Conservation (phyloP, 1,284 basidiomycete genomes). For the Naganishia albida region DNA sequence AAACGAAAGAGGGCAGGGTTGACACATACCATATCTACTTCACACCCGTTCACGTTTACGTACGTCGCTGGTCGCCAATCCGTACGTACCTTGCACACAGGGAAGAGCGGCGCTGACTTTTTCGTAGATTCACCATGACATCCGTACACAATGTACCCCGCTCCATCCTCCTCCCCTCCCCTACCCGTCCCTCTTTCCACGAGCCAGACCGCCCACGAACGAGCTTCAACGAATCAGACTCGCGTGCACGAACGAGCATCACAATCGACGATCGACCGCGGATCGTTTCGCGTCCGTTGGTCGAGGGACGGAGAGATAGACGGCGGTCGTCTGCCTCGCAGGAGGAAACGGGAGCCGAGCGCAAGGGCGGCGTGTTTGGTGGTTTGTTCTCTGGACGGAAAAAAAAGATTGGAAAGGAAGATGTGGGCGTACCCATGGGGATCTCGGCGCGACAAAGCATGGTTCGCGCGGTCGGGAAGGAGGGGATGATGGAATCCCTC, state of each 20-base stretch:
- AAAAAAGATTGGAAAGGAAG: conserved; percentile 12
- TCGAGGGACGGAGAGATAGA: conserved; percentile 8
- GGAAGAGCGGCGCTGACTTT: too few relatives aligned
- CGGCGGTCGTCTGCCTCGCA: conserved; percentile 6
- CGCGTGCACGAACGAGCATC: conserved; percentile 18
- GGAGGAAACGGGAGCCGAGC: not conserved
- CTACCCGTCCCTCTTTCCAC: conserved; percentile 3
- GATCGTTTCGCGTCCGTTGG: conserved; percentile 15
- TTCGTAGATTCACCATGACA: not conserved
- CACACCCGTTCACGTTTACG: too few relatives aligned
- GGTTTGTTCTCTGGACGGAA: conserved; percentile 9
- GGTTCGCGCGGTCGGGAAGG: not conserved
- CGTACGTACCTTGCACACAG: too few relatives aligned
- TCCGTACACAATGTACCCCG: conserved; percentile 11
- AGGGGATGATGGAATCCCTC: conserved; percentile 4
- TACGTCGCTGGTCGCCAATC: too few relatives aligned
- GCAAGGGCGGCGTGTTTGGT: conserved; percentile 12
- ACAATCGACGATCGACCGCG: conserved; percentile 24
- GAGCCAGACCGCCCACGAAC: not conserved
- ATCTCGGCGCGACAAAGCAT: not conserved
- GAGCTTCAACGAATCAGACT: not conserved
- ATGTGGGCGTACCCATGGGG: not conserved
- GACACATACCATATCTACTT: too few relatives aligned
- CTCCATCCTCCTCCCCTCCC: conserved; percentile 17
- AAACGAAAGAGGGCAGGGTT: not conserved